phyloP scores from a whole-genome alignment of 1,284 basidiomycete species.

The Trichosporon sp. region DNA sequence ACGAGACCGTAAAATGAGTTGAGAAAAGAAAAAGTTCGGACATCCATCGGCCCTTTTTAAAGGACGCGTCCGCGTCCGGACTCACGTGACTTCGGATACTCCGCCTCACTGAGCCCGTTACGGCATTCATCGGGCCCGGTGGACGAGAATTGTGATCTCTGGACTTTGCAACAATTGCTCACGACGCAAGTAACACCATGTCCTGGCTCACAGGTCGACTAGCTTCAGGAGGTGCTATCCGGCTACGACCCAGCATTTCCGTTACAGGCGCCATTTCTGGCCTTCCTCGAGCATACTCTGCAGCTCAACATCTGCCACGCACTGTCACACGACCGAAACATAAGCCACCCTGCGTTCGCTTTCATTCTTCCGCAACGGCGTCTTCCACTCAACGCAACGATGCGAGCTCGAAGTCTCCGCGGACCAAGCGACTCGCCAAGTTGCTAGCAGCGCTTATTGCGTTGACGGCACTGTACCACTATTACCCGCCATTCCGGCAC shows the following conservation, averaged over 20 bases:
- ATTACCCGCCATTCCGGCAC: conserved; percentile 57
- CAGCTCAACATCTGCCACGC: not conserved
- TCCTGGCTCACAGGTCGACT: not conserved
- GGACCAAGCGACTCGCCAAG: not conserved
- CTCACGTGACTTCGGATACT: conserved; percentile 13
- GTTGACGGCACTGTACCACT: conserved; percentile 54
- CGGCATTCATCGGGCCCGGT: not conserved
- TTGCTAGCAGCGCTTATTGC: conserved; percentile 39
- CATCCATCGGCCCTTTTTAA: not conserved
- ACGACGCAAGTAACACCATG: not conserved
- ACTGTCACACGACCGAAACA: not conserved
- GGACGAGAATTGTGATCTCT: not conserved
- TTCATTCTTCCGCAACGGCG: not conserved
- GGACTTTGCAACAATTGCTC: not conserved
- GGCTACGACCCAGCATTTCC: not conserved
- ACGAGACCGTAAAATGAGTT: conserved; percentile 28
- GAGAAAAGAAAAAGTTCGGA: conserved; percentile 18
- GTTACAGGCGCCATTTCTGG: not conserved
- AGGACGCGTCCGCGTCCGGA: not conserved
- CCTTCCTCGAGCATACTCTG: not conserved
- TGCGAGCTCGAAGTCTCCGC: not conserved
- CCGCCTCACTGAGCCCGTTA: not conserved
- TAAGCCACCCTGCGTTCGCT: not conserved
- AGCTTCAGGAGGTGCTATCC: not conserved
- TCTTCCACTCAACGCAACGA: not conserved